Evolutionary conservation across 2,329 filamentous ascomycete species (phyloP), one percentile per base, ranked within the genome.

Genomic region (Tympanopsis confertula): DNA sequence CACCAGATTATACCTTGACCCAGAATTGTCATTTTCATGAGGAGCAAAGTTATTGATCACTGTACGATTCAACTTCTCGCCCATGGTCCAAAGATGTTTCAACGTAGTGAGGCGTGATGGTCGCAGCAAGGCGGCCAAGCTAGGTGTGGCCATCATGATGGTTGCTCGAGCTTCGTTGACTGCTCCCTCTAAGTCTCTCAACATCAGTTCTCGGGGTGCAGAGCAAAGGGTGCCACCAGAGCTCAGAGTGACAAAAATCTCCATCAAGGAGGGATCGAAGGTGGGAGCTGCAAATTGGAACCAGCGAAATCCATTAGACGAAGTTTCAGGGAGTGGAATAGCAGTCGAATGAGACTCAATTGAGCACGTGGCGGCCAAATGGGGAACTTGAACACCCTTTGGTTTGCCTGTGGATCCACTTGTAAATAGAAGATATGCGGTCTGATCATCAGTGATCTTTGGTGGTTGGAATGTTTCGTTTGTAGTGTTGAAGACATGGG

Each of bases 91-190:
- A 3, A 59, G 45, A 18, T 47, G 51, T 14, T 46, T 41, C 12
- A 58, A 45, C 2, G 46, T 50, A 4, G 39, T 43, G 20, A 53
- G 29, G 12, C 42, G 44, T 4, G 45, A 46, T 4, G 51, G 54
- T 33, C 51, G 46, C 7, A 61, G 40, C 5, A 59, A 42, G 10
- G 50, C 47, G 13, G 57, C 58, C 17, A 61, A 49, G 38, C 57
- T 61, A 3, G 57, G 57, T 0, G 58, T 60, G 12, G 57, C 50
- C 45, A 58, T 59, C 47, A 56, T 58, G 7, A 61, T 50, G 10
- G 55, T 57, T 4, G 57, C 58, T 39, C 41, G 45, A 7, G 45
- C 38, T 38, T 53, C 51, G 20, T 50, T 52, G 7, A 53, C 43
- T 3, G 48, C 48, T 13, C 38, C 45, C 35, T 53, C 46, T 7